These are phyloP conservation scores for Jamesozyma hellenica DNA, from an alignment of 805 yeast genomes.

Conservation along the genomic window DNA sequence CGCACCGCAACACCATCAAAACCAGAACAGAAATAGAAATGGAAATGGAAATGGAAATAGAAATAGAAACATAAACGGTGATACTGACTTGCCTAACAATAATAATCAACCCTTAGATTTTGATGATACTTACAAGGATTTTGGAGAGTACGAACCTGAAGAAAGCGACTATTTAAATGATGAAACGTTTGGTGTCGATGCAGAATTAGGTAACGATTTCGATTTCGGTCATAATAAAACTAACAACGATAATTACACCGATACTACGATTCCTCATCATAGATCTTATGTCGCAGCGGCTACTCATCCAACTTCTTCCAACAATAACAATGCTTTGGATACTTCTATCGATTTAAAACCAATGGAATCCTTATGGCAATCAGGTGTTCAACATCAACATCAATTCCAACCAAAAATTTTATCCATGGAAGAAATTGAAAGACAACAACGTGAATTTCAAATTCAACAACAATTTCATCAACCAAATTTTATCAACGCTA, in stretches of 20 bases:
- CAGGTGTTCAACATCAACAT: constrained; percentile 5
- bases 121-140: constrained; percentile 75
- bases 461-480: constrained; percentile 2
- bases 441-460: constrained; percentile 33
- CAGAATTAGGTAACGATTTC: constrained; percentile 28
- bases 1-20: constrained; percentile 1
- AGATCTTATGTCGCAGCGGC: constrained; percentile 16
- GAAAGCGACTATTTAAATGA: constrained; percentile 51
- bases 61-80: no score
- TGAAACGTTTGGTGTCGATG: constrained; percentile 27
- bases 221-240: constrained; percentile 25
- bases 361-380: constrained; percentile 60
- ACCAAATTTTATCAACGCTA: background rate
- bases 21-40: background rate
- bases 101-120: constrained; percentile 45
- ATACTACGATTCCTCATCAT: no score
- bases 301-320: background rate
- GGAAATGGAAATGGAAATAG: no score
- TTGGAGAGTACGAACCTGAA: constrained; percentile 58
- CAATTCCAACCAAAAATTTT: constrained; percentile 32
- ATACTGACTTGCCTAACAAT: no score
- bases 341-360: constrained; percentile 40
- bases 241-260: background rate
- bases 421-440: constrained; percentile 79
- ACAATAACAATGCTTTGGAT: constrained; percentile 7